Base-by-base conservation (phyloP, 75 land plant genomes). In the Selaginella tamariscina region DNA sequence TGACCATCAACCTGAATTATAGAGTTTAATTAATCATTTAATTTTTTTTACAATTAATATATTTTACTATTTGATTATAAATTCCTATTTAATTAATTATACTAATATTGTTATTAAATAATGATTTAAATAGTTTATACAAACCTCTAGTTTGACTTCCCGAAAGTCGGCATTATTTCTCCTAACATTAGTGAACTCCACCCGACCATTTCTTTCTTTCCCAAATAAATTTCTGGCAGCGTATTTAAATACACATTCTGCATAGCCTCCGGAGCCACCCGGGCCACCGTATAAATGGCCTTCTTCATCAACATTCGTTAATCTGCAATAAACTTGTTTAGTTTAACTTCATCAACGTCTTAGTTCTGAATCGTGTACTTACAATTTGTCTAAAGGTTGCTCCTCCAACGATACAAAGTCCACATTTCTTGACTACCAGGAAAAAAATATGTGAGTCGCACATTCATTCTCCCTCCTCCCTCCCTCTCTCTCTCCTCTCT, bases 231-330 rank as follows among this genome's bases (percentile, higher is more conserved):
- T 56, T 66, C 77, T 84, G 24, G 94, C 94, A 69, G 98, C 84
- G 82, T 89, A 55, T 2, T 82, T 64, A 54, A 92, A 92, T 23
- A 92, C 73, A 68, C 84, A 79, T 39, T 88, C 98, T 44, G 94
- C 89, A 78, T 88, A 92, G 55, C 98, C 94, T 30, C 98, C 98
- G 54, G 98, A 92, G 28, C 95, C 86, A 39, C 98, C 98, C 56
- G 57, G 56, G 11, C 84, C 87, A 30, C 95, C 98, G 80, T 70
- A 92, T 33, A 92, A 78, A 66, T 81, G 79, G 2, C 84, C 98
- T 62, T 79, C 76, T 28, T 84, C 86, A 56, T 82, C 73, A 69
- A 87, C 90, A 79, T 93, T 93, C 56, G 95, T 78, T 29, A 93
- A 54, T 71, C 91, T 88, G 78, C 30, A 71, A 15, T 32, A 73